Percentiles rank a stretch among this genome's conserved stretches.
These are phyloP conservation scores for Platismatia glauca DNA, from an alignment of 495 filamentous ascomycete species.

Conservation along the genomic window DNA sequence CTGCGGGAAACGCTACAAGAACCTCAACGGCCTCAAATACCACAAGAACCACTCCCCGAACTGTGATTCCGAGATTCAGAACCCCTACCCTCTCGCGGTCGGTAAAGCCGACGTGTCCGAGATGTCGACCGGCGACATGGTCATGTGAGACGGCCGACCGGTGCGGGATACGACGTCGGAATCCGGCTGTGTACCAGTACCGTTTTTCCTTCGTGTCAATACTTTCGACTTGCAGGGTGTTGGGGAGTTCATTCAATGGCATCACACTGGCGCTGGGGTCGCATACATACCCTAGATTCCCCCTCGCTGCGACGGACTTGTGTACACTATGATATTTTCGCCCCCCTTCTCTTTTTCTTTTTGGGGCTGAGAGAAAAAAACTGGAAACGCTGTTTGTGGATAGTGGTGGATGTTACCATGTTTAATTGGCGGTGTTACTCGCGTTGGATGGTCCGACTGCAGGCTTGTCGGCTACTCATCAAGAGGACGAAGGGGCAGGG, in stretches of 20 bases:
- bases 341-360: background rate
- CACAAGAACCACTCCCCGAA: constrained; percentile 78
- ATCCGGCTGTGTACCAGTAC: background rate
- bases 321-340: background rate
- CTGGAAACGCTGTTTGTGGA: background rate
- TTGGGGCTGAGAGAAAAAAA: background rate
- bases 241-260: constrained; percentile 2
- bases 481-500: background rate
- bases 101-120: background rate
- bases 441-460: background rate
- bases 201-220: background rate
- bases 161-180: background rate
- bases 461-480: background rate
- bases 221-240: constrained; percentile 10
- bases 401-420: background rate
- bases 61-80: constrained; percentile 43
- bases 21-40: constrained; percentile 92
- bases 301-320: constrained; percentile 2
- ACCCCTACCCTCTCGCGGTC: background rate
- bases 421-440: background rate
- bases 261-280: constrained; percentile 15
- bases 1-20: constrained; percentile 99
- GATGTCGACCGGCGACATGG: background rate
- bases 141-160: background rate
- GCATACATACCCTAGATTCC: constrained; percentile 13